phyloP scores from a whole-genome alignment of 345 rosid species.

The Mallotus nudiflorus region DNA sequence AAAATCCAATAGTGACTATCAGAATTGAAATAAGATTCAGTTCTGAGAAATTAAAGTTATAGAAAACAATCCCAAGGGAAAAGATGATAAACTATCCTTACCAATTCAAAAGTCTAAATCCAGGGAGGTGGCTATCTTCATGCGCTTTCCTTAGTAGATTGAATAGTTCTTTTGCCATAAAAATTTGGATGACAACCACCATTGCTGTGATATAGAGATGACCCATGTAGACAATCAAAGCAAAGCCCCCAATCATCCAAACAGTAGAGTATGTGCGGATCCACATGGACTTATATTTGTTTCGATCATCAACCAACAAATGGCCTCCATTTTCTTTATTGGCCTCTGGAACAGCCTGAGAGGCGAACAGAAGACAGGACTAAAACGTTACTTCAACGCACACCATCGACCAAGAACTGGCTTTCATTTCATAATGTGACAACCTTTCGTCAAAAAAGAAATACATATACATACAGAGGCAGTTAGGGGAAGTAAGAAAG shows the following conservation, averaged over 20 bases:
- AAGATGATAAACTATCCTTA: constrained; percentile 21
- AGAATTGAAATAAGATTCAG: not conserved
- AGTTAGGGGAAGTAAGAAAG: no score
- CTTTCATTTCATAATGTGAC: no score
- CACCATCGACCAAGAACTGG: no score
- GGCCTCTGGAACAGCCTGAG: constrained; percentile 58
- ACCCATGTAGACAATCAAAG: constrained; percentile 82
- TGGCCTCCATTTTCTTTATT: constrained; percentile 56
- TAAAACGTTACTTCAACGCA: not conserved
- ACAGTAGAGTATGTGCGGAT: constrained; percentile 70
- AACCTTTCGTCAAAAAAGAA: no score
- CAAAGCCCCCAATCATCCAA: constrained; percentile 95
- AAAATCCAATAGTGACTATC: not conserved
- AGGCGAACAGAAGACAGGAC: not conserved
- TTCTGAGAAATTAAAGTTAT: not conserved
- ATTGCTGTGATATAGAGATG: constrained; percentile 96
- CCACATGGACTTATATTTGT: constrained; percentile 78
- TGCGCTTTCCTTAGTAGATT: constrained; percentile 79
- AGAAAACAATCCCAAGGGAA: not conserved
- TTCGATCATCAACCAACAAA: constrained; percentile 68
- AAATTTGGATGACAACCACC: constrained; percentile 93
- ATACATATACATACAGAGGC: no score
- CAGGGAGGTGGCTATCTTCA: constrained; percentile 84
- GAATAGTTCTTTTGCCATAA: constrained; percentile 90
- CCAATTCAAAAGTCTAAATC: constrained; percentile 88